Evolutionary conservation across 768 basidiomycete genomes (phyloP).

Genomic region (Leccinum aurantiacum): DNA sequence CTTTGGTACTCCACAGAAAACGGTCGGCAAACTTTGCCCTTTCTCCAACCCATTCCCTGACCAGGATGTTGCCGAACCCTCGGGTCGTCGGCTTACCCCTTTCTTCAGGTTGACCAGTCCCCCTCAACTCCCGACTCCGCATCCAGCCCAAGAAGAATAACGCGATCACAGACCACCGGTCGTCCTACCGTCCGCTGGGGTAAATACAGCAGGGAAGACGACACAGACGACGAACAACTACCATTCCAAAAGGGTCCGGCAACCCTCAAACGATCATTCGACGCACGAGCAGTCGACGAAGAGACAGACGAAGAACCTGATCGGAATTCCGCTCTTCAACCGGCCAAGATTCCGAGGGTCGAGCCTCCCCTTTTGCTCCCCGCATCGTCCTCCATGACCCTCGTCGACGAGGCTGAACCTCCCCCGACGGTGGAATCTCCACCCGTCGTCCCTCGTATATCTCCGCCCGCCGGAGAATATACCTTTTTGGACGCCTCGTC

Average conservation of each 20-base stretch:
- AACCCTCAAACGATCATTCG: conserved; percentile 34
- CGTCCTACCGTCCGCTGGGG: conserved; percentile 37
- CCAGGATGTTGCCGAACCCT: conserved; percentile 31
- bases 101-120: conserved; percentile 24
- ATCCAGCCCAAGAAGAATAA: conserved; percentile 27
- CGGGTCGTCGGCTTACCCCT: conserved; percentile 21
- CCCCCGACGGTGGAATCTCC: conserved; percentile 8
- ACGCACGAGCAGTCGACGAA: conserved; percentile 36
- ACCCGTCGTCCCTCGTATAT: conserved; percentile 13
- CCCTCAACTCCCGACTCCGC: conserved; percentile 27
- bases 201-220: conserved; percentile 33
- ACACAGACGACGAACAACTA: conserved; percentile 25
- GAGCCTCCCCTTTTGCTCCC: conserved; percentile 27
- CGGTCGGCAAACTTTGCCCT: conserved; percentile 30
- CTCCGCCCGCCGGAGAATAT: conserved; percentile 35
- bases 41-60: conserved; percentile 31
- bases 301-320: conserved; percentile 35
- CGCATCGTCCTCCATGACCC: conserved; percentile 29
- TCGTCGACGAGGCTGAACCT: conserved; percentile 27
- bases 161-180: conserved; percentile 36
- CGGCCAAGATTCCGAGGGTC: conserved; percentile 31
- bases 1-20: conserved; percentile 27
- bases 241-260: conserved; percentile 14
- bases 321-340: conserved; percentile 18
- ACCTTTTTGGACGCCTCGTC: conserved; percentile 37